Evolutionary conservation across 2,329 filamentous ascomycete genomes (phyloP).

Genomic region (Exserohilum turcica): DNA sequence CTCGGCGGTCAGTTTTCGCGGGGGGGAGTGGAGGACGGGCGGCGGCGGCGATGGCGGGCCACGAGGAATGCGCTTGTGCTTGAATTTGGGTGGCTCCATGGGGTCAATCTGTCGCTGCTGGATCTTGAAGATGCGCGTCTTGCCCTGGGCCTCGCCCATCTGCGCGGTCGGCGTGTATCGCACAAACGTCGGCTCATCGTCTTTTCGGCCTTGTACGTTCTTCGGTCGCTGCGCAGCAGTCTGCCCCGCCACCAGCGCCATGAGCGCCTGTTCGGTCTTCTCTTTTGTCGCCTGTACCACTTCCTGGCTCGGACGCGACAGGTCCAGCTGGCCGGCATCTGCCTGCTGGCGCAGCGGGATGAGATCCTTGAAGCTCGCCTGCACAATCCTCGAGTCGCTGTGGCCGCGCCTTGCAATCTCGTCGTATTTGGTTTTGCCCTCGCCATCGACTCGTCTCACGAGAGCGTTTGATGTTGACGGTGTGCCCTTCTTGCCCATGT

Average conservation of each 20-base stretch:
- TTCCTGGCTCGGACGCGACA: slow-evolving; percentile 83
- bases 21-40: slow-evolving; percentile 92
- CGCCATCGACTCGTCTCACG: slow-evolving; percentile 85
- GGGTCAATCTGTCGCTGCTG: slow-evolving; percentile 92
- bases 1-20: slow-evolving; percentile 91
- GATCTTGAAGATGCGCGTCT: slow-evolving; percentile 98
- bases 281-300: slow-evolving; percentile 83
- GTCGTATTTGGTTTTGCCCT: slow-evolving; percentile 95
- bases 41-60: slow-evolving; percentile 91
- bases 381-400: slow-evolving; percentile 79
- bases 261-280: slow-evolving; percentile 84
- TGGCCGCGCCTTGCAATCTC: slow-evolving; percentile 92
- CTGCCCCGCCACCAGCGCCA: slow-evolving; percentile 79
- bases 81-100: slow-evolving; percentile 97
- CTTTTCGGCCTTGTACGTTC: slow-evolving; percentile 80
- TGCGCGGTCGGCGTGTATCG: slow-evolving; percentile 95
- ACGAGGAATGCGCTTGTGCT: slow-evolving; percentile 96
- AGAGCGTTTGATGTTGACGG: slow-evolving; percentile 75
- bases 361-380: slow-evolving; percentile 94
- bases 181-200: slow-evolving; percentile 89
- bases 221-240: slow-evolving; percentile 94
- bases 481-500: slow-evolving; percentile 81
- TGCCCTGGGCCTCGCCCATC: slow-evolving; percentile 85
- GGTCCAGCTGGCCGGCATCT: slow-evolving; percentile 86
- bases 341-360: slow-evolving; percentile 93